A percentile compares a stretch with the other conserved stretches of the same genome.
These are phyloP conservation scores for Sisymbrium irio DNA, from an alignment of 345 rosid genomes.

Conservation along the genomic window DNA sequence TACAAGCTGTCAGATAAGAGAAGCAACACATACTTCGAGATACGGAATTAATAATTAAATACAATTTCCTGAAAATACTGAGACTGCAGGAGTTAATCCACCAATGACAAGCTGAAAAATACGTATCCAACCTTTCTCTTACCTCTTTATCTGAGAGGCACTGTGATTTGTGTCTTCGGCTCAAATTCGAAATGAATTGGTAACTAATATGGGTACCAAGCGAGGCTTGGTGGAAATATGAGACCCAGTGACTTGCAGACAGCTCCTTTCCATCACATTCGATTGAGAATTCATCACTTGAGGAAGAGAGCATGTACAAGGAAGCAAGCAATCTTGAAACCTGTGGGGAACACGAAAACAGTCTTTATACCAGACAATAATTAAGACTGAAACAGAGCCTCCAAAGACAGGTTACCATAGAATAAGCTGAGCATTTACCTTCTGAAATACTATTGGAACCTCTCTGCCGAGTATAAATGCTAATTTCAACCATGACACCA, in stretches of 20 bases:
- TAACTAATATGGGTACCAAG: conserved; percentile 67
- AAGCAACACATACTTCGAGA: conserved; percentile 5
- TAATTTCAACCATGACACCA: conserved; percentile 63
- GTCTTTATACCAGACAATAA: conserved; percentile 4
- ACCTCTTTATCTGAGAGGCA: conserved; percentile 46
- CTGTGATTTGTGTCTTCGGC: conserved; percentile 35
- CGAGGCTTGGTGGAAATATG: conserved; percentile 95
- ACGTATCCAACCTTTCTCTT: conserved; percentile 3
- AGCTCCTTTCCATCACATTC: conserved; percentile 46
- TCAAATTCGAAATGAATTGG: conserved; percentile 54
- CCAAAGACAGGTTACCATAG: not conserved
- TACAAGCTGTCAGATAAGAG: conserved; percentile 25
- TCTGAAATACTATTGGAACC: conserved; percentile 65
- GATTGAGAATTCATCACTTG: conserved; percentile 45
- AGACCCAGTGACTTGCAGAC: conserved; percentile 86
- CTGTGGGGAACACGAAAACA: conserved; percentile 38
- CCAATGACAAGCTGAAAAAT: conserved; percentile 16
- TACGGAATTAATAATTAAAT: not conserved
- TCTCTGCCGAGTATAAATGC: conserved; percentile 84
- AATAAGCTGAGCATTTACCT: conserved; percentile 49
- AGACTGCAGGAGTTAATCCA: conserved; percentile 8
- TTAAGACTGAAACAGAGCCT: conserved; percentile 12
- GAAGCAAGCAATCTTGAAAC: conserved; percentile 77
- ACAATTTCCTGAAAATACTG: conserved; percentile 7
- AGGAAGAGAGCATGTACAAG: conserved; percentile 56